phyloP scores from a whole-genome alignment of 108 stramenopile genomes.

The Poteriospumella lacustris region DNA sequence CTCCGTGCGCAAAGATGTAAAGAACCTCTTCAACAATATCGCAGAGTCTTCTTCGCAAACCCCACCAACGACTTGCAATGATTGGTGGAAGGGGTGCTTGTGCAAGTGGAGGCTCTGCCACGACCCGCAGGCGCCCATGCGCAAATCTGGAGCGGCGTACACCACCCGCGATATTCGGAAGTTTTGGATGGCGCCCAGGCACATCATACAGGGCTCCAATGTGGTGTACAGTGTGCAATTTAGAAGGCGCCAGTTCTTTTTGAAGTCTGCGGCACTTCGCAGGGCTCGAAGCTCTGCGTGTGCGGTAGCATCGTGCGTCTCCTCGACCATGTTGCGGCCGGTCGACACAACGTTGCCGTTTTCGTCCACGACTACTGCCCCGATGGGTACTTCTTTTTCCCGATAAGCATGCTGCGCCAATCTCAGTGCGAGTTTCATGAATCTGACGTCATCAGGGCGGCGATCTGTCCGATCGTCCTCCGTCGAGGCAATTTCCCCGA shows the following conservation, averaged over 20 bases:
- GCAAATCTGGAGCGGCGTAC: conserved; percentile 70
- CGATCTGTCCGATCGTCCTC: too few species aligned
- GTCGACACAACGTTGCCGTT: conserved; percentile 51
- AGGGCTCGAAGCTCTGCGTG: conserved; percentile 74
- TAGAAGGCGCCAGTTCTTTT: conserved; percentile 69
- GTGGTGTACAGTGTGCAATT: conserved; percentile 72
- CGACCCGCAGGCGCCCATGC: conserved; percentile 68
- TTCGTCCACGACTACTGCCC: conserved; percentile 26
- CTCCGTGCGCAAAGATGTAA: conserved; percentile 28
- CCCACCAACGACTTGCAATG: conserved; percentile 59
- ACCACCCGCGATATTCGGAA: conserved; percentile 70
- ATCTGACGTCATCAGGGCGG: conserved; percentile 40
- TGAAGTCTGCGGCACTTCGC: conserved; percentile 53
- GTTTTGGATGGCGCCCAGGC: conserved; percentile 70
- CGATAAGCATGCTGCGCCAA: conserved; percentile 33
- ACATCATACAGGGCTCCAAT: conserved; percentile 79
- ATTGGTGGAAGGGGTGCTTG: conserved; percentile 70
- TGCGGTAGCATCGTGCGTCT: conserved; percentile 66
- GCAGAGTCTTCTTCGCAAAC: conserved; percentile 60
- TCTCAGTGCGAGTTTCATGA: conserved; percentile 38
- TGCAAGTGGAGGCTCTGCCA: conserved; percentile 61
- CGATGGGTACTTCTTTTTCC: conserved; percentile 42
- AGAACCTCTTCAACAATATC: conserved; percentile 62
- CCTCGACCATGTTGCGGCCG: conserved; percentile 71
- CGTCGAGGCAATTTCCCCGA: too few species aligned